These are phyloP conservation scores for Melampsora abietis-canadensis DNA, from an alignment of 1,284 basidiomycete species.

Conservation along the genomic window DNA sequence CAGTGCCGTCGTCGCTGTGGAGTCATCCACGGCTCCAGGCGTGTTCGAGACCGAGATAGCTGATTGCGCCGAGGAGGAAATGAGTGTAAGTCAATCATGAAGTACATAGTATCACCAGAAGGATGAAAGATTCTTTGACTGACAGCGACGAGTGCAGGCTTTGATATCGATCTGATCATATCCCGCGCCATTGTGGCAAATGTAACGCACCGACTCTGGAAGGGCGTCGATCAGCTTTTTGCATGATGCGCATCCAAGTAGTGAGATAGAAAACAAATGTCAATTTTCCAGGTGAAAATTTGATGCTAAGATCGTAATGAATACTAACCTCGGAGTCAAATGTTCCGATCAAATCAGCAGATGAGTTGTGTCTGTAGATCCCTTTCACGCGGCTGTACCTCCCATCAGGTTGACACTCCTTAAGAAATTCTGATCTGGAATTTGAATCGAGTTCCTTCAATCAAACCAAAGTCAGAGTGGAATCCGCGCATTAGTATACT, in stretches of 20 bases:
- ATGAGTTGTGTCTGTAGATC: slow-evolving; percentile 49
- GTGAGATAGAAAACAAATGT: background rate
- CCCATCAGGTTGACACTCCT: slow-evolving; percentile 10
- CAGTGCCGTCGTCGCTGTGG: slow-evolving; percentile 81
- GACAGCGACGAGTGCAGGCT: background rate
- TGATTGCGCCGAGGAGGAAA: background rate
- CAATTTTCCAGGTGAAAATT: background rate
- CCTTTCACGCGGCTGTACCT: background rate
- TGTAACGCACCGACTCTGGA: slow-evolving; percentile 70
- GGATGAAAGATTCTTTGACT: background rate
- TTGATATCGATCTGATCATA: slow-evolving; percentile 66
- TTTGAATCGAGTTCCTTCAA: slow-evolving; percentile 2
- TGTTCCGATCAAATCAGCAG: slow-evolving; percentile 65
- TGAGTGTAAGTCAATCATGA: background rate
- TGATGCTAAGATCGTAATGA: background rate
- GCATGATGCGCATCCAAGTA: background rate
- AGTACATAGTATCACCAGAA: background rate
- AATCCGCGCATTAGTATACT: background rate
- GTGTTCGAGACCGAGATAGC: slow-evolving; percentile 79
- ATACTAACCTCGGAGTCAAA: slow-evolving; percentile 63
- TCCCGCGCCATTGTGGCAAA: slow-evolving; percentile 88
- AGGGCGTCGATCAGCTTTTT: slow-evolving; percentile 65
- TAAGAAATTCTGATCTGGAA: background rate
- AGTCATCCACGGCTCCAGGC: slow-evolving; percentile 83
- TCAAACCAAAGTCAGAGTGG: background rate